Conservation (phyloP, 192 early-diverging fungal genomes). For the Coemansia sp. region DNA sequence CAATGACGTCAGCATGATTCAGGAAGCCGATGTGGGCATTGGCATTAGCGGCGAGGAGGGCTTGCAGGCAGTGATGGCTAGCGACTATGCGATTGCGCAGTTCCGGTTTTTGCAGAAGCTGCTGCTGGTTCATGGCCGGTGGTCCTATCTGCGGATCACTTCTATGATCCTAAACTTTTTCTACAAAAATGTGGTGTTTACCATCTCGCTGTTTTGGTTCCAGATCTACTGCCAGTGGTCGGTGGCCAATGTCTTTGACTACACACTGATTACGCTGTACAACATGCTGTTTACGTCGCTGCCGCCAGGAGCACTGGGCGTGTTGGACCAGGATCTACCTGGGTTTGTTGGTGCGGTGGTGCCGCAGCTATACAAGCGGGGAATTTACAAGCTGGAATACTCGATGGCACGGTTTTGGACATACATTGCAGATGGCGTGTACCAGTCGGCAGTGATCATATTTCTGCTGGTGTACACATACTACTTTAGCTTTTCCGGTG, state of each 20-base stretch:
- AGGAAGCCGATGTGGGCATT: slow-evolving; percentile 92
- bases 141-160: slow-evolving; percentile 83
- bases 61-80: slow-evolving; percentile 87
- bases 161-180: slow-evolving; percentile 91
- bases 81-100: slow-evolving; percentile 91
- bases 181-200: slow-evolving; percentile 94
- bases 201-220: slow-evolving; percentile 84
- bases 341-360: slow-evolving; percentile 62
- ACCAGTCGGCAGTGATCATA: slow-evolving; percentile 66
- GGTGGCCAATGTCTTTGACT: slow-evolving; percentile 76
- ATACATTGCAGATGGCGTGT: slow-evolving; percentile 66
- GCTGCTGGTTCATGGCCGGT: slow-evolving; percentile 89
- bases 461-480: slow-evolving; percentile 65
- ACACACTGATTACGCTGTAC: slow-evolving; percentile 84
- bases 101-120: slow-evolving; percentile 83
- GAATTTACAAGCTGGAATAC: slow-evolving; percentile 71
- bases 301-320: slow-evolving; percentile 55
- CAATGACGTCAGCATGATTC: slow-evolving; percentile 98
- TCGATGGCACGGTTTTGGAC: slow-evolving; percentile 73
- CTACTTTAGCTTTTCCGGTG: slow-evolving; percentile 50
- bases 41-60: slow-evolving; percentile 96
- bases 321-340: slow-evolving; percentile 59
- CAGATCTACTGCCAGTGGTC: slow-evolving; percentile 88
- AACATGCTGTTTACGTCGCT: slow-evolving; percentile 85
- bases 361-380: slow-evolving; percentile 78